Percentiles rank a stretch among this genome's conserved stretches.
phyloP scores from a whole-genome alignment of 192 early-diverging fungal genomes.

The Coemansia sp. region DNA sequence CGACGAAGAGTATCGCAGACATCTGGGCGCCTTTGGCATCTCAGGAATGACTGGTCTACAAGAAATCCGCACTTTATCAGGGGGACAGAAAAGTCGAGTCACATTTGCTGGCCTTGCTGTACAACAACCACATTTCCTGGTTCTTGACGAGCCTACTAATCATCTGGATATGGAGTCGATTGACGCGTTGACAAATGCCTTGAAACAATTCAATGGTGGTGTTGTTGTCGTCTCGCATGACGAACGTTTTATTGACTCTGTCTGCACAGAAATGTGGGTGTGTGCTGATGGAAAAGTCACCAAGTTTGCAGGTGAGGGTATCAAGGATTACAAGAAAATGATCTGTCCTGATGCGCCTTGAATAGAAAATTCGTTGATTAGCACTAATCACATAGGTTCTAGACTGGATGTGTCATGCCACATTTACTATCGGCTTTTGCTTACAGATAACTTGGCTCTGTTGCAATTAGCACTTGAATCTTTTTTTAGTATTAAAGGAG shows the following conservation, averaged over 20 bases:
- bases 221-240: constrained; percentile 97
- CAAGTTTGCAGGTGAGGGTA: constrained; percentile 84
- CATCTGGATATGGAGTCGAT: constrained; percentile 91
- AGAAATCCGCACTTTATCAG: constrained; percentile 89
- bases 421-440: neutral
- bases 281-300: constrained; percentile 80
- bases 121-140: constrained; percentile 84
- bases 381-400: neutral
- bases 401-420: neutral
- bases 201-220: constrained; percentile 88
- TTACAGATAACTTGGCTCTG: neutral
- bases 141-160: constrained; percentile 98
- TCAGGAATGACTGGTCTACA: constrained; percentile 95
- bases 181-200: constrained; percentile 85
- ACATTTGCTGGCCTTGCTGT: constrained; percentile 95
- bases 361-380: neutral
- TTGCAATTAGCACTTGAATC: neutral
- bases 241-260: constrained; percentile 87
- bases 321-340: constrained; percentile 74
- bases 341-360: constrained; percentile 51
- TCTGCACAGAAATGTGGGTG: constrained; percentile 91
- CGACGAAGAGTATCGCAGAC: constrained; percentile 95
- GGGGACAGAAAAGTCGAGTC: constrained; percentile 95
- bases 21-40: constrained; percentile 92
- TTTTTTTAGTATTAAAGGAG: constrained; percentile 7